Evolutionary conservation across 371 early-diverging fungal genomes (phyloP), one percentile per base, ranked within the genome.

Genomic region (Syncephalis fuscata): DNA sequence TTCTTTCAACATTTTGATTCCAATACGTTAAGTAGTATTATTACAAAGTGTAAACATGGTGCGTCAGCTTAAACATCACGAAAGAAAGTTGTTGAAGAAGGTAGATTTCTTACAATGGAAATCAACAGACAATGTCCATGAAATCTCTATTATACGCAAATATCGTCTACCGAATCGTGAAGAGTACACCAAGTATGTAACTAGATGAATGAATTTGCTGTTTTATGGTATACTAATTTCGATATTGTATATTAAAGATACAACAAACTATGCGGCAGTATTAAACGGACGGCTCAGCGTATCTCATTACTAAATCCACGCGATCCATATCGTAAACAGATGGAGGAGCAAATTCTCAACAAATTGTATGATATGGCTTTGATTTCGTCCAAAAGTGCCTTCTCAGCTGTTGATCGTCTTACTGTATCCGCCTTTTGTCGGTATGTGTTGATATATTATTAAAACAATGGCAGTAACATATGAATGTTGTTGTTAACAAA

Each of bases 91-190:
- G 14, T 73, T 99, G 40, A 88, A 88, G 64, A 98, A 98, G 79
- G 97, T 98, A 41, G 92, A 99, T 67, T 95, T 99, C 53, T 60
- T 97, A 43, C 85, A 96, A 61, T 99, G 94, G 94, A 92, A 92
- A 67, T 78, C 80, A 37, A 95, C 94, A 41, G 78, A 86, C 57
- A 85, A 85, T 23, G 62, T 87, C 44, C 78, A 82, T 45, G 98
- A 98, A 66, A 83, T 86, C 52, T 70, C 81, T 54, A 82, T 94
- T n/a, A 85, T 93, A 57, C 73, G 91, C 39, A 71, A 87, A 55
- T 98, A 95, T 68, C 82, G 85, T 54, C 62, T 99, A 27, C 82
- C 85, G 52, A 80, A 88, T 51, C 78, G 98, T 64, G 97, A 98
- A 60, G 95, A 96, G 61, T 99, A 98, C 60, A 72, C 78, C 60